phyloP scores from a whole-genome alignment of 2,329 filamentous ascomycete genomes.

The Phoma sp. region DNA sequence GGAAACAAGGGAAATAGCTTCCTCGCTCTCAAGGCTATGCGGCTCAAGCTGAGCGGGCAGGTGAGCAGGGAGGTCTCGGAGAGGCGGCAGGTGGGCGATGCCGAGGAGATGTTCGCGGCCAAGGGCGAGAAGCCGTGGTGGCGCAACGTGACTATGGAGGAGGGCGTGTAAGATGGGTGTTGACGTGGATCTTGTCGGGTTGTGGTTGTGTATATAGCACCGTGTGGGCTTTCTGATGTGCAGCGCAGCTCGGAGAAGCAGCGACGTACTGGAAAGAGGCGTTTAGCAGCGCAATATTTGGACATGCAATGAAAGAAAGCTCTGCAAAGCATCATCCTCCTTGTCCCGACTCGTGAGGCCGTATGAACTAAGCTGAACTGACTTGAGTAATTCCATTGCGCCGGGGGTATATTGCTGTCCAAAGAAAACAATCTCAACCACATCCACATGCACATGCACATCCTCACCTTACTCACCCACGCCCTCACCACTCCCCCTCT shows the following conservation, averaged over 20 bases:
- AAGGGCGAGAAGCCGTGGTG: constrained; percentile 51
- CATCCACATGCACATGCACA: constrained; percentile 1
- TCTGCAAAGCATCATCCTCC: no score
- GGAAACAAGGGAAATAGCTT: constrained; percentile 37
- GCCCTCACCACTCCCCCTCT: constrained; percentile 14
- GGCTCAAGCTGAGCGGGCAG: constrained; percentile 70
- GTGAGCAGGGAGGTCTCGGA: constrained; percentile 73
- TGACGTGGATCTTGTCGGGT: no score
- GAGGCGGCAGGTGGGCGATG: constrained; percentile 88
- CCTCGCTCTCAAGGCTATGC: constrained; percentile 60
- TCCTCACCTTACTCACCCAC: constrained; percentile 1
- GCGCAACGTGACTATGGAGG: constrained; percentile 58
- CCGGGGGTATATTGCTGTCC: constrained; percentile 19
- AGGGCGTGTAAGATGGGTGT: constrained; percentile 47
- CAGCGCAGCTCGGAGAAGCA: constrained; percentile 2
- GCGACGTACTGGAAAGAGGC: neutral
- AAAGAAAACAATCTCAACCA: constrained; percentile 2
- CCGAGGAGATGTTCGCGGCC: constrained; percentile 71
- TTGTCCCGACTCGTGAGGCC: no score
- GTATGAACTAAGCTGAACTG: no score
- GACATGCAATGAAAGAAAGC: neutral
- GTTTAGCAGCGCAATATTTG: constrained; percentile 2
- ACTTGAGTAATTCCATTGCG: neutral
- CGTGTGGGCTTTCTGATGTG: neutral
- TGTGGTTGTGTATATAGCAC: constrained; percentile 2